Evolutionary conservation across 169 alveolate species (phyloP).

Genomic region (Eimeria falciformis): DNA sequence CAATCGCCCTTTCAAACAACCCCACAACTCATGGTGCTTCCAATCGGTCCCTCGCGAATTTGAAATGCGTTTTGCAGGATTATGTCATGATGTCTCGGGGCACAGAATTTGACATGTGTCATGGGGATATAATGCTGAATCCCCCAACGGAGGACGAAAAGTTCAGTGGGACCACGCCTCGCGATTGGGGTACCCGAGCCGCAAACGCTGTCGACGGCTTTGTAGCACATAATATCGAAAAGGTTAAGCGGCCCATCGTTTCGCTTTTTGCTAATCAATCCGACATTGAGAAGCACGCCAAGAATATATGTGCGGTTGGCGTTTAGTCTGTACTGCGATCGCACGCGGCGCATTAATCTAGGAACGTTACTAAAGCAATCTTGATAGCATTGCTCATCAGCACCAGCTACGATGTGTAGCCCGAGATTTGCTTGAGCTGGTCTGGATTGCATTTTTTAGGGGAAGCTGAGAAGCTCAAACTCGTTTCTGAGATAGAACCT

Average conservation of each 20-base stretch:
- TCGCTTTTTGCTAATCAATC: not conserved
- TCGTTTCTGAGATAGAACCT: not conserved
- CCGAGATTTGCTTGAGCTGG: not conserved
- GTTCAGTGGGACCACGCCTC: not conserved
- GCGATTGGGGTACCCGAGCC: not conserved
- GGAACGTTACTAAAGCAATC: no score
- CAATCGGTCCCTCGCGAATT: no score
- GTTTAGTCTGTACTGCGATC: not conserved
- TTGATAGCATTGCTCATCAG: no score
- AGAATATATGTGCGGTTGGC: not conserved
- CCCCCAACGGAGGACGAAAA: not conserved
- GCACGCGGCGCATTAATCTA: no score
- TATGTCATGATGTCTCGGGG: not conserved
- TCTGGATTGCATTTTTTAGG: not conserved
- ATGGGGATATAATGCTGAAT: not conserved
- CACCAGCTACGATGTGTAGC: no score
- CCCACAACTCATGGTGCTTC: no score
- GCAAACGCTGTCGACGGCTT: not conserved
- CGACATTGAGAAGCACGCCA: constrained; percentile 18
- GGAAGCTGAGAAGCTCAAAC: not conserved
- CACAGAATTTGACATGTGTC: not conserved
- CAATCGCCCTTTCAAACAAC: no score
- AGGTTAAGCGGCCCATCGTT: not conserved
- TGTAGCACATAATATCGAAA: not conserved
- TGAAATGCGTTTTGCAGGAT: not conserved